A percentile compares a stretch with the other conserved stretches of the same genome.
Evolutionary conservation across 208 protist species (phyloP).

Genomic region (Crithidia thermophila): DNA sequence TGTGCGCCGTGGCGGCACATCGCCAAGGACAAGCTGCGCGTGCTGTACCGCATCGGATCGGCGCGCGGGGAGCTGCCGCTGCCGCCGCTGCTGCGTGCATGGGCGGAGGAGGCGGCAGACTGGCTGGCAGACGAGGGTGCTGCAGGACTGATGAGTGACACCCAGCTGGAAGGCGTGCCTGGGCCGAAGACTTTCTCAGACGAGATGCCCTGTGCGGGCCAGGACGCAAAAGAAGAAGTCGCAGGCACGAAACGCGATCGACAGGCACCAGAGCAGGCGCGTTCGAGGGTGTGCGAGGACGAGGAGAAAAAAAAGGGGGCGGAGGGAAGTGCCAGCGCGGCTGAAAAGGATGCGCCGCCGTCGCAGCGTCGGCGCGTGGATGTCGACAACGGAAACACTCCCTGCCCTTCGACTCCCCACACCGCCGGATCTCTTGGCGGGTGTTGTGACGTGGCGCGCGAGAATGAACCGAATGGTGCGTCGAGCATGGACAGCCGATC

Average conservation of each 20-base stretch:
- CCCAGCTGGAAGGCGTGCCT: not conserved
- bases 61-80: constrained; percentile 63
- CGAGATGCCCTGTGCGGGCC: not conserved
- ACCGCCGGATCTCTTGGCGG: not conserved
- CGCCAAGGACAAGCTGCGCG: constrained; percentile 48
- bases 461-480: not conserved
- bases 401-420: no score
- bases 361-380: constrained; percentile 1
- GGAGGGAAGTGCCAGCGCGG: no score
- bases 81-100: constrained; percentile 54
- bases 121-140: constrained; percentile 26
- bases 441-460: not conserved
- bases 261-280: no score
- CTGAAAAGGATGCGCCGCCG: not conserved
- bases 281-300: no score
- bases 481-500: not conserved
- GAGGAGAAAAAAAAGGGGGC: no score
- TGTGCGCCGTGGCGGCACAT: constrained; percentile 74
- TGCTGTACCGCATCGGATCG: constrained; percentile 65
- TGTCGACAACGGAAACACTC: no score
- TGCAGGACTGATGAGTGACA: not conserved
- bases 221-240: no score
- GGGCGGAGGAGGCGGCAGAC: constrained; percentile 43
- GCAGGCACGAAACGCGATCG: no score
- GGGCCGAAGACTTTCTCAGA: not conserved